Conservation (phyloP, 345 rosid species). For the Eucalyptus sp. region DNA sequence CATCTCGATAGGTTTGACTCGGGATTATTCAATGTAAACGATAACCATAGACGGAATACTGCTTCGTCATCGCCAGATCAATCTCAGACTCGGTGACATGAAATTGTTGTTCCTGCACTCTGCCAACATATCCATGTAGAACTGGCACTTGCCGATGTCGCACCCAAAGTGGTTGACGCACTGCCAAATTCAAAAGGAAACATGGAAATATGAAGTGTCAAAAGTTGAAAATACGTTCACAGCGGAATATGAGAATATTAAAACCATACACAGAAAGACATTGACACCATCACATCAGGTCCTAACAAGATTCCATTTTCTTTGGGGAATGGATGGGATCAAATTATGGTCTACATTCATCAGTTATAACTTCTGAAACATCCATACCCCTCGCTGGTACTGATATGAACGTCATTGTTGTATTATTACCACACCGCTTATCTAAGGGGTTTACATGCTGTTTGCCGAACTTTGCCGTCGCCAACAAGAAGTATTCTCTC, state of each 20-base stretch:
- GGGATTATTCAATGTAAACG: neutral
- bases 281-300: neutral
- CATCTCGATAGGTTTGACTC: neutral
- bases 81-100: neutral
- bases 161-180: constrained; percentile 61
- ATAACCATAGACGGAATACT: neutral
- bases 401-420: neutral
- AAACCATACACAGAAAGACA: neutral
- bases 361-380: neutral
- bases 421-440: too few species aligned
- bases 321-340: neutral
- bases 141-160: constrained; percentile 89
- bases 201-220: neutral
- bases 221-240: neutral
- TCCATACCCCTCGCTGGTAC: neutral
- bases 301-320: neutral
- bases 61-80: neutral
- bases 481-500: neutral
- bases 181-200: constrained; percentile 18
- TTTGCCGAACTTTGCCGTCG: neutral
- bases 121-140: constrained; percentile 87
- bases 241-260: neutral
- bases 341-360: neutral
- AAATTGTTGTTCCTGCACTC: constrained; percentile 86
- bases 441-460: too few species aligned